Evolutionary conservation across 768 basidiomycete species (phyloP).

Genomic region (Leccinum uliginosum): DNA sequence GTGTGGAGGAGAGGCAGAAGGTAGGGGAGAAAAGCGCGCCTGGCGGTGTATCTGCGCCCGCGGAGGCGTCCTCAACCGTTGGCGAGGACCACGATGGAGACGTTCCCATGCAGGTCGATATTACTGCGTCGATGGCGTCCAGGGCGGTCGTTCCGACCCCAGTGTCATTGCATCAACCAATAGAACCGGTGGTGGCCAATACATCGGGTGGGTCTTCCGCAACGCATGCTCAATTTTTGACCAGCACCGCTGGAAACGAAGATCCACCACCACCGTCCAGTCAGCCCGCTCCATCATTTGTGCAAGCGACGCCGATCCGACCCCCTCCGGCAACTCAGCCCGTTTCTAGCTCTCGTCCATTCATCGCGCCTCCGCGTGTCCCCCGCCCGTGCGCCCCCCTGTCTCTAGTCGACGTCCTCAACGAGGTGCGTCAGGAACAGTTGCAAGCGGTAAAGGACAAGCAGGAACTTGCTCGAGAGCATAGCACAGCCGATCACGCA

Average conservation of each 20-base stretch:
- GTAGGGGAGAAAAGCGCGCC: neutral
- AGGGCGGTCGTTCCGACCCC: neutral
- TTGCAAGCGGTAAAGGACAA: neutral
- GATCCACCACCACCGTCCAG: neutral
- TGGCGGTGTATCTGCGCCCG: neutral
- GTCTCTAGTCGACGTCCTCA: conserved; percentile 21
- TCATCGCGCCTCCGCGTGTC: conserved; percentile 23
- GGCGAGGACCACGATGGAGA: neutral
- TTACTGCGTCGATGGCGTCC: neutral
- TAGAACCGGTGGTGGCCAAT: neutral
- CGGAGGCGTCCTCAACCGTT: neutral
- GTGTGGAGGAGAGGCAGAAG: neutral
- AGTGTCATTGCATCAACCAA: neutral
- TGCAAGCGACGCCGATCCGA: neutral
- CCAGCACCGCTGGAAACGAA: neutral
- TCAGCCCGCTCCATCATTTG: neutral
- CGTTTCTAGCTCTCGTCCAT: neutral
- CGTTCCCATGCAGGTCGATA: conserved; percentile 6
- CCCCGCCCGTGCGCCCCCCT: conserved; percentile 11
- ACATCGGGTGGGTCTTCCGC: neutral
- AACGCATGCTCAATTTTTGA: neutral
- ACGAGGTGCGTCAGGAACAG: conserved; percentile 8
- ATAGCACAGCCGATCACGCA: neutral
- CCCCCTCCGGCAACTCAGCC: conserved; percentile 3
- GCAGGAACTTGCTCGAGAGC: neutral